These are phyloP conservation scores for Oryza glumipatula DNA, from an alignment of 176 grass and related monocot genomes.

Conservation along the genomic window DNA sequence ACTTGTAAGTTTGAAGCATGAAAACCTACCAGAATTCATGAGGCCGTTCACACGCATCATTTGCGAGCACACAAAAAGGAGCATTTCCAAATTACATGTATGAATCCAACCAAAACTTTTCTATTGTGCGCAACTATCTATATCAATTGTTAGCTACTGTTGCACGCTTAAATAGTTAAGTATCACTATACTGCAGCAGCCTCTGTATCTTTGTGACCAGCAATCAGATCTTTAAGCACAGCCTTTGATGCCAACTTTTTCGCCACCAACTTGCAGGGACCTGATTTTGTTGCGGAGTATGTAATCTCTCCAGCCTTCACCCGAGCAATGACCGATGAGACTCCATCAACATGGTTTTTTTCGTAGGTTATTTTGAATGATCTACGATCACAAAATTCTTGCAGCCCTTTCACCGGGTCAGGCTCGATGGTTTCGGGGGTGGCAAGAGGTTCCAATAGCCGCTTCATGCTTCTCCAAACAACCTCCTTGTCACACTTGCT, in stretches of 20 bases:
- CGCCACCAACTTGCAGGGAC: constrained; percentile 36
- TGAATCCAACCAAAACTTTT: background rate
- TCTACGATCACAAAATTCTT: constrained; percentile 47
- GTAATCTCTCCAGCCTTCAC: constrained; percentile 36
- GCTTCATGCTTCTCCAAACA: constrained; percentile 71
- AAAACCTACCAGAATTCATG: background rate
- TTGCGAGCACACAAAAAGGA: background rate
- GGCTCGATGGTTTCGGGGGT: constrained; percentile 55
- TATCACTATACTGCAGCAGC: background rate
- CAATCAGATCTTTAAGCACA: constrained; percentile 52
- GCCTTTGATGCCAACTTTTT: constrained; percentile 57
- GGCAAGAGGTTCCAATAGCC: constrained; percentile 64
- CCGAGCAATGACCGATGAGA: constrained; percentile 43
- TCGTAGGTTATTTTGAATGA: constrained; percentile 27
- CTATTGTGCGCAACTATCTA: background rate
- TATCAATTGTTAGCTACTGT: background rate
- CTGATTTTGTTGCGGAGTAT: constrained; percentile 42
- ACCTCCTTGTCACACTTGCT: constrained; percentile 44
- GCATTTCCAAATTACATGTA: background rate
- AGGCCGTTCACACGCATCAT: background rate
- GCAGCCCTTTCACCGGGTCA: constrained; percentile 63
- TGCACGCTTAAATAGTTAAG: background rate
- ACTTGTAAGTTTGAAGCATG: background rate
- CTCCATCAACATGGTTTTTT: constrained; percentile 5
- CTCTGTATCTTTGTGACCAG: background rate